Conservation (phyloP, 345 rosid species). For the Cardamine occulta region DNA sequence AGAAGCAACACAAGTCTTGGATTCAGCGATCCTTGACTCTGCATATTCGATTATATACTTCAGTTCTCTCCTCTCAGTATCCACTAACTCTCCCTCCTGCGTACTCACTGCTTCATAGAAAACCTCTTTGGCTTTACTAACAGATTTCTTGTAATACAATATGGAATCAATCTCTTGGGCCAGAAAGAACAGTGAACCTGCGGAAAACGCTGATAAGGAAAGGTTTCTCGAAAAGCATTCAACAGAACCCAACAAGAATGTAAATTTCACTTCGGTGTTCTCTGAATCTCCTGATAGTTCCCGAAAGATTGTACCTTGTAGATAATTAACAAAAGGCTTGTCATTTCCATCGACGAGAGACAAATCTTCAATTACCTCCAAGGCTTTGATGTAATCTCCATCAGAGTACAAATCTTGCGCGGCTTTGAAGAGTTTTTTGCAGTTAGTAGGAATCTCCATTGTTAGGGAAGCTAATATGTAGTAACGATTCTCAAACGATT, state of each 20-base stretch:
- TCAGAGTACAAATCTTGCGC: not conserved
- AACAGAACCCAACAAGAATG: not conserved
- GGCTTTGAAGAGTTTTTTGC: not conserved
- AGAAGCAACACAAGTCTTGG: not conserved
- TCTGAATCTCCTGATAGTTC: not conserved
- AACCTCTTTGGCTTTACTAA: not conserved
- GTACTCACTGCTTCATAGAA: not conserved
- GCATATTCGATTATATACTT: not conserved
- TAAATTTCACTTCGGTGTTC: not conserved
- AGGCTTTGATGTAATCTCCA: conserved; percentile 8
- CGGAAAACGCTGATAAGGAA: not conserved
- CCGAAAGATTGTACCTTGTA: not conserved
- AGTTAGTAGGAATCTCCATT: not conserved
- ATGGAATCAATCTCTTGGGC: not conserved
- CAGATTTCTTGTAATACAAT: not conserved
- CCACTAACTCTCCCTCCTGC: not conserved
- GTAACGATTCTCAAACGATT: not conserved
- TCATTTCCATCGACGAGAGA: not conserved
- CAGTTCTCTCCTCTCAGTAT: not conserved
- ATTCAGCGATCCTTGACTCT: conserved; percentile 8
- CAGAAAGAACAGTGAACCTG: not conserved
- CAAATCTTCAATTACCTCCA: conserved; percentile 15
- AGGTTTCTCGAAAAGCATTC: not conserved
- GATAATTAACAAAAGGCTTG: not conserved
- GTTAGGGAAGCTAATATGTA: not conserved